Base-by-base conservation (phyloP, 1,284 basidiomycete species). In the Sparassis latifolia region DNA sequence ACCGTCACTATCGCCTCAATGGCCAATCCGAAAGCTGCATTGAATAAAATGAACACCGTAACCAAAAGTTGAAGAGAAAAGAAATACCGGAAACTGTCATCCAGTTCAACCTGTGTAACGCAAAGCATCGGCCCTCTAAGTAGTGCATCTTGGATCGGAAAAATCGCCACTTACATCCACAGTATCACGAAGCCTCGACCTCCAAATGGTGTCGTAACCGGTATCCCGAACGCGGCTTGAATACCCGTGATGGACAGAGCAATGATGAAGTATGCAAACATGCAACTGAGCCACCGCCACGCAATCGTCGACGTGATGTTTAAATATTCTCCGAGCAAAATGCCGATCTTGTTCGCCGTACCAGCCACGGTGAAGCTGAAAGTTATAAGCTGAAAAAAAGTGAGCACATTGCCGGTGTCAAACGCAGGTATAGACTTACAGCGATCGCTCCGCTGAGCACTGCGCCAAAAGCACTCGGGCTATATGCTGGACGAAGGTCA, bases 311-410 rank as follows among this genome's bases (percentile, higher is more conserved):
- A 47, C 30, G 33, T 33, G 35, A 47, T 40, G 38, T 39, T 12
- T 12, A 47, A 29, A 27, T 47, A 29, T 30, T 47, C 45, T 5
- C 45, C 45, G 35, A 47, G 4, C 5, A 29, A 4, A 4, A 47
- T 5, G 27, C 45, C 45, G 38, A 47, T 47, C 45, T 20, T 5
- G 33, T 47, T 47, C 4, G 10, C 12, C 38, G 45, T 40, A 6
- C 45, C 45, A 5, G 27, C 12, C 27, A 47, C 45, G 45, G 45
- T 12, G 45, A 47, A 47, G 20, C 37, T 47, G 45, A 47, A 47
- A 12, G 41, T 38, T n/a, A 47, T 47, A 28, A 47, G 45, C 45
- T 47, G 38, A 10, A 38, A 6, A 38, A 38, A n/a, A n/a, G 35
- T 38, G 9, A 38, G 35, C 35, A 38, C 35, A 9, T 7, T 38